Conservation (phyloP, 345 rosid species). For the Noccaea bulbosa region DNA sequence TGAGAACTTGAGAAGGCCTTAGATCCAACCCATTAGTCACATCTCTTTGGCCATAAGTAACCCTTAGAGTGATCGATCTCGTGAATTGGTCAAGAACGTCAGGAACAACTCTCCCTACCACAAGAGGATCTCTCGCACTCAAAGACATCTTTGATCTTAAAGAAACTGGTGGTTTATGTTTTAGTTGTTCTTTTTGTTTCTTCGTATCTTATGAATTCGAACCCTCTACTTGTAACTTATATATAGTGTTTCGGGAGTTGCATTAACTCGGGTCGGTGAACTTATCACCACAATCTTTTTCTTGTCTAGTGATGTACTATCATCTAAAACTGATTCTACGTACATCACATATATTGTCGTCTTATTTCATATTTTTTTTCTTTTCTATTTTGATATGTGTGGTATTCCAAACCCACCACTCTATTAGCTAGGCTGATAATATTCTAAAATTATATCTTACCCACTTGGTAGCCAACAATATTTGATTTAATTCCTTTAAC, state of each 20-base stretch:
- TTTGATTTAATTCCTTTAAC: conserved; percentile 6
- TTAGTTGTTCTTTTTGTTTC: conserved; percentile 9
- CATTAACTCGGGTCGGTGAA: conserved; percentile 33
- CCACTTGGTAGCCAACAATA: conserved; percentile 32
- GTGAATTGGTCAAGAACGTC: conserved; percentile 43
- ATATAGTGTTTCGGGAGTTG: conserved; percentile 34
- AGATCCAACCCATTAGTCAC: conserved; percentile 46
- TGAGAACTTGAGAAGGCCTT: conserved; percentile 43
- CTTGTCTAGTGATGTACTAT: conserved; percentile 33
- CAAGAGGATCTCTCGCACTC: conserved; percentile 38
- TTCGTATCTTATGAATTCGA: not conserved
- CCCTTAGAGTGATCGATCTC: conserved; percentile 40
- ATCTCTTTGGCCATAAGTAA: conserved; percentile 43
- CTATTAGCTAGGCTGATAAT: conserved; percentile 17
- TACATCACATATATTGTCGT: conserved; percentile 38
- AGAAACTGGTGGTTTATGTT: conserved; percentile 10
- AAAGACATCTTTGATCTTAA: conserved; percentile 22
- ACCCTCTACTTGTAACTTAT: conserved; percentile 8
- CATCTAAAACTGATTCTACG: conserved; percentile 38
- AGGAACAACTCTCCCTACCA: conserved; percentile 40
- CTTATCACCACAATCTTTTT: conserved; percentile 44
- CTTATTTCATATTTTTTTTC: conserved; percentile 7
- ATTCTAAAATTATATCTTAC: conserved; percentile 32
- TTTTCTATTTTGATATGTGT: not conserved
- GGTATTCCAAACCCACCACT: conserved; percentile 34